phyloP scores from a whole-genome alignment of 768 basidiomycete species.

The Pleurotus djamor region DNA sequence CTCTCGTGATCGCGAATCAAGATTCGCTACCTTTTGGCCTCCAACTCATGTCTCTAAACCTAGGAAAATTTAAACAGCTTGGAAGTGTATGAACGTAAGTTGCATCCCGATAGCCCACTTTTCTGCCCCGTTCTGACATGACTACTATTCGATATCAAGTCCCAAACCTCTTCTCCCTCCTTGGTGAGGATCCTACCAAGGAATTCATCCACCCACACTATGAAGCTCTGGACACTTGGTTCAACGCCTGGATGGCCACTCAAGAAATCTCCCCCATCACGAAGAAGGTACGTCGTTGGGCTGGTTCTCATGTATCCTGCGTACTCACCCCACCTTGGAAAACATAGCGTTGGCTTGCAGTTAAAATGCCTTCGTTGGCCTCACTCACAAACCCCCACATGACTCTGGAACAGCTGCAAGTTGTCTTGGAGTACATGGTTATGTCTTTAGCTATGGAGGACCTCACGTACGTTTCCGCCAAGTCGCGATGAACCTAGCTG shows the following conservation, averaged over 20 bases:
- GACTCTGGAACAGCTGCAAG: constrained; percentile 3
- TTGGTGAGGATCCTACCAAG: neutral
- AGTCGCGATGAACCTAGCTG: too few species aligned
- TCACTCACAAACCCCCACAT: constrained; percentile 4
- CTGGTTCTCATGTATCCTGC: neutral
- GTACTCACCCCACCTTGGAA: neutral
- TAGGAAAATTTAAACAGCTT: neutral
- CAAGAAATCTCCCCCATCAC: neutral
- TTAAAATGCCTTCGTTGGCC: constrained; percentile 4
- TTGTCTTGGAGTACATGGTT: constrained; percentile 3
- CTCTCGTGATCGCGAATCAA: neutral
- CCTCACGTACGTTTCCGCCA: neutral
- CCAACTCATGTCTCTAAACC: neutral
- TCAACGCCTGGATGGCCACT: neutral
- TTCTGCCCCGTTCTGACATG: neutral
- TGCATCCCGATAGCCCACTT: neutral
- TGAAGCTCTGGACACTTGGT: neutral
- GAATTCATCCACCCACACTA: neutral
- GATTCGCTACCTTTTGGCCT: neutral
- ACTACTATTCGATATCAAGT: neutral
- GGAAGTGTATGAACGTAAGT: neutral
- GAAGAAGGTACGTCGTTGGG: neutral
- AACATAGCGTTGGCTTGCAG: neutral
- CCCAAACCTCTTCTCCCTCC: neutral
- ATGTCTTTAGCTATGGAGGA: constrained; percentile 5